Percentiles rank a stretch among this genome's conserved stretches.
These are phyloP conservation scores for Alternaria viburni DNA, from an alignment of 2,329 filamentous ascomycete genomes.

Conservation along the genomic window DNA sequence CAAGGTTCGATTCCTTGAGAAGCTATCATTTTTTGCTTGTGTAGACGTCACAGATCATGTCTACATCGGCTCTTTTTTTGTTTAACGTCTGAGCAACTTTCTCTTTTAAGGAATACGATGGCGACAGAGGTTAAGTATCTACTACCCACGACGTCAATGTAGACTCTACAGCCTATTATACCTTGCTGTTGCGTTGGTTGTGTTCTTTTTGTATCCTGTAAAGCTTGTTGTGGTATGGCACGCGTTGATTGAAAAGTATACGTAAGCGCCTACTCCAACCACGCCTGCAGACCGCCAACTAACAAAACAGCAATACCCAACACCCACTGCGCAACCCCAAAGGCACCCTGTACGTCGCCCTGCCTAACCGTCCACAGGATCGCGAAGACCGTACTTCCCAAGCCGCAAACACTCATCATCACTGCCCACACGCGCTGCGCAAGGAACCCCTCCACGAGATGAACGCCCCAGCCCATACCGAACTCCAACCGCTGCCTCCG, in stretches of 20 bases:
- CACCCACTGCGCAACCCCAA: conserved; percentile 49
- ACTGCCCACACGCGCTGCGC: conserved; percentile 43
- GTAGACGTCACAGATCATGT: not conserved
- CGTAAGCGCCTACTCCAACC: conserved; percentile 23
- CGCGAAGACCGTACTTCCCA: conserved; percentile 46
- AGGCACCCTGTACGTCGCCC: conserved; percentile 49
- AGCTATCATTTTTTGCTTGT: not conserved
- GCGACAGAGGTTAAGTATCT: not conserved
- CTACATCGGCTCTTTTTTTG: not conserved
- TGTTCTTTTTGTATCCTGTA: not conserved
- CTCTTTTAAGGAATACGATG: not conserved
- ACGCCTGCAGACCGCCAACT: conserved; percentile 44
- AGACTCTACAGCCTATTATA: not conserved
- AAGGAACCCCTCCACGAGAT: conserved; percentile 50
- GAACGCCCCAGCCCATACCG: conserved; percentile 50
- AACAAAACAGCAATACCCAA: conserved; percentile 40
- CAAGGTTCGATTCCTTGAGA: not conserved
- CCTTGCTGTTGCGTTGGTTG: not conserved
- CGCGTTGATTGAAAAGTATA: not conserved
- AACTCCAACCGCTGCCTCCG: conserved; percentile 38
- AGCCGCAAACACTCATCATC: conserved; percentile 34
- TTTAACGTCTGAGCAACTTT: not conserved
- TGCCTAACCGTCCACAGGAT: conserved; percentile 41
- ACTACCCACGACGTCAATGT: not conserved
- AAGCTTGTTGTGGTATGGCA: not conserved